phyloP scores from a whole-genome alignment of 495 filamentous ascomycete genomes.

The Penicillium coffeae region DNA sequence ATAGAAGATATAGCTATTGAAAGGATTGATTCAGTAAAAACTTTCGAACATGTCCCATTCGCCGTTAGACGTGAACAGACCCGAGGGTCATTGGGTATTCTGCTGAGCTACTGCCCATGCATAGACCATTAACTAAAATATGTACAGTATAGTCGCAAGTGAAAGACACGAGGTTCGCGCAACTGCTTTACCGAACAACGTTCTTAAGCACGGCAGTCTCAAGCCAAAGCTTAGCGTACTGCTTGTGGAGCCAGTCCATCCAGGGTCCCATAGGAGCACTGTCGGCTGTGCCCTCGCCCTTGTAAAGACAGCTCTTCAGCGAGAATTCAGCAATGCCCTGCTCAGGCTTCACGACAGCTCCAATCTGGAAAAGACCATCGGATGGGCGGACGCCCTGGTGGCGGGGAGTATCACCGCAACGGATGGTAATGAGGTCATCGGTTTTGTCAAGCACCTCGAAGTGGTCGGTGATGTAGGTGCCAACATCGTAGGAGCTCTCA shows the following conservation, averaged over 20 bases:
- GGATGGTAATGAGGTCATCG: conserved; percentile 55
- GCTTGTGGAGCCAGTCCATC: conserved; percentile 55
- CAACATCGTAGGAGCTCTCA: conserved; percentile 52
- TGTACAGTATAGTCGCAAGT: conserved; percentile 12
- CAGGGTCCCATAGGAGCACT: conserved; percentile 49
- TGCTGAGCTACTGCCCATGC: too few species aligned
- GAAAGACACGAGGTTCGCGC: not conserved
- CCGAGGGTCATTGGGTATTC: too few species aligned
- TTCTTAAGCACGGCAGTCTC: conserved; percentile 48
- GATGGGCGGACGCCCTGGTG: conserved; percentile 51
- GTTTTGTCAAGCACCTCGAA: conserved; percentile 71
- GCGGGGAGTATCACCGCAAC: conserved; percentile 64
- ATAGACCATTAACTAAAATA: conserved; percentile 9
- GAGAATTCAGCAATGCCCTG: conserved; percentile 59
- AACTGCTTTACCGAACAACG: conserved; percentile 6
- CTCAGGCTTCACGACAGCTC: conserved; percentile 55
- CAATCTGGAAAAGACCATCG: conserved; percentile 70
- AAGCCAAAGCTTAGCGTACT: conserved; percentile 62
- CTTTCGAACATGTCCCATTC: too few species aligned
- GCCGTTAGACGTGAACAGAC: too few species aligned
- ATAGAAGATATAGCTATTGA: too few species aligned
- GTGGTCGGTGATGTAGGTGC: conserved; percentile 68
- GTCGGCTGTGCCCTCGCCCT: conserved; percentile 47
- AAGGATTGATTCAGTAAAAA: too few species aligned
- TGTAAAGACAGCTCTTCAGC: conserved; percentile 65